Evolutionary conservation across 495 filamentous ascomycete genomes (phyloP), one percentile per base, ranked within the genome.

Genomic region (Podospora australis): DNA sequence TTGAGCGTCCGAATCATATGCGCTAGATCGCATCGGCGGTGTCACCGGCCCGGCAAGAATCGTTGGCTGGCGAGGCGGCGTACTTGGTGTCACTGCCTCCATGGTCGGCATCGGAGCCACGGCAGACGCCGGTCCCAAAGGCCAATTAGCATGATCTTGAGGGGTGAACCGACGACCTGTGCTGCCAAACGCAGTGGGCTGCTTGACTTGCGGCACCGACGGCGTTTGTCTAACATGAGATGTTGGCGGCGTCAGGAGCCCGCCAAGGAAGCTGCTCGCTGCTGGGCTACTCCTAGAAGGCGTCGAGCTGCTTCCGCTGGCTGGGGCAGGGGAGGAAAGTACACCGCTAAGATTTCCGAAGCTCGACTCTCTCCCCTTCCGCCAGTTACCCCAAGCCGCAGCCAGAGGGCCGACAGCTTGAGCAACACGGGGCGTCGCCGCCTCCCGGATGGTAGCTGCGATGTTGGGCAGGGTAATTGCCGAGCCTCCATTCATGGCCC

Each of bases 171-270:
- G 66, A 24, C 72, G 71, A 11, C 76, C 76, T 4, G 73, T 79
- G 53, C 52, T 72, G 5, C 67, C 64, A 20, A 79, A 75, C 6
- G 74, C 74, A 6, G 73, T 73, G 17, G 79, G 70, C 23, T 75
- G 74, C 34, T 45, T 41, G 39, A 58, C 42, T 30, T 34, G 56
- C 25, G 57, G 65, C 8, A 62, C 53, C 35, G 78, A 69, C 22
- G 79, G 73, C 6, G 75, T 77, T 29, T 77, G 75, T 8, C 84
- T 78, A 26, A 81, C 61, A 41, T 82, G 78, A 6, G 84, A 84
- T 24, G 81, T 76, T 10, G 88, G 89, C 14, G 90, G 88, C 3
- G 90, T 95, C 69, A 95, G 65, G 13, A 95, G 79, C 3, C 90
- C 88, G 0, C 87, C 84, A 20, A 88, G 74, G 35, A 67, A 64